Evolutionary conservation across 169 alveolate species (phyloP), one percentile per base, ranked within the genome.

Genomic region (Eimeria praecox): DNA sequence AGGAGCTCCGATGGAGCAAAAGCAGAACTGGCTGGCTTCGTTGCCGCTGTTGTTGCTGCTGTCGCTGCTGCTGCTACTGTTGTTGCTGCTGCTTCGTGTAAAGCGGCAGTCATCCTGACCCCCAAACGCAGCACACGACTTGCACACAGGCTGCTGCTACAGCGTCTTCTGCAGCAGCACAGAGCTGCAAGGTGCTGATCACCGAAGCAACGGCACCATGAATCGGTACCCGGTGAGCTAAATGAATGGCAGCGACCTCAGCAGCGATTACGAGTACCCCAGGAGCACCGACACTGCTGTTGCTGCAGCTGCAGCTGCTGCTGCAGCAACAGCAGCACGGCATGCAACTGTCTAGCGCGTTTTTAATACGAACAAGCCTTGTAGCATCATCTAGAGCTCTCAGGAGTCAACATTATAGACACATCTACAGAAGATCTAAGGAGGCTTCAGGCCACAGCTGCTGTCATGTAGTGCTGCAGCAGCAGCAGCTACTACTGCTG

Each of bases 111-210:
- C 85, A 73, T 73, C 54, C 83, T 73, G 46, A 24, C 49, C 16
- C 49, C 46, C n/a, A n/a, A 69, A 38, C 42, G 12, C 46, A 24
- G 78, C 78, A 14, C 38, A 66, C 16, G 24, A 30, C 42, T 46
- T 69, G 49, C 33, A 38, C 40, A 0, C 56, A 6, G 9, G 85
- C 85, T 38, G 85, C 85, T 38, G 85, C 52, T 35, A 54, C 75
- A 27, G 75, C 40, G 75, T 27, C 40, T n/a, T 64, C 75, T 64
- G 75, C 40, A 27, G 75, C 75, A 64, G 75, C 75, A 64, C 75
- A n/a, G 40, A 64, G 75, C 75, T 8, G 75, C 38, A 64, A 0
- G 69, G 30, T 22, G 30, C 69, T 59, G n/a, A 22, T 59, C 30
- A 20, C n/a, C 3, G 75, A 35, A 64, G 40, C 5, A n/a, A 35